Evolutionary conservation across 2,329 filamentous ascomycete genomes (phyloP).

Genomic region (Colletotrichum paranaense): DNA sequence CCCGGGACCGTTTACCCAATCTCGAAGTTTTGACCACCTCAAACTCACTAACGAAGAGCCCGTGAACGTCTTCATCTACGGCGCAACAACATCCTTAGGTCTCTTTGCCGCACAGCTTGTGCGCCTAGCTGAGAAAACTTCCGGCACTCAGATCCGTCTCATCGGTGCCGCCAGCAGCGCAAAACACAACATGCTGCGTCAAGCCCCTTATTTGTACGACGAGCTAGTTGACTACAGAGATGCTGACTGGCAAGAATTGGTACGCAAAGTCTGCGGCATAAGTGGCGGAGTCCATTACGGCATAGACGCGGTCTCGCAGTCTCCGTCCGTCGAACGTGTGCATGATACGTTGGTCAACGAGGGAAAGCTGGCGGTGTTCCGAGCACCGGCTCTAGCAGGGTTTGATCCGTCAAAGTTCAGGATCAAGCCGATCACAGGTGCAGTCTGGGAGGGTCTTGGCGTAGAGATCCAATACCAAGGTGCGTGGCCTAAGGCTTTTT

Average conservation of each 20-base stretch:
- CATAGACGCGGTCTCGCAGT: conserved; percentile 54
- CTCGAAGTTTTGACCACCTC: neutral
- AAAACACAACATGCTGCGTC: conserved; percentile 41
- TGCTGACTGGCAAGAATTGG: conserved; percentile 44
- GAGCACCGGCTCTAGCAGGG: conserved; percentile 38
- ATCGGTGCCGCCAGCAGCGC: conserved; percentile 44
- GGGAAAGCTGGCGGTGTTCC: conserved; percentile 42
- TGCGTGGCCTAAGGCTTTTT: conserved; percentile 1
- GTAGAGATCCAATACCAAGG: conserved; percentile 51
- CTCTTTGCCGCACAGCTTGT: conserved; percentile 47
- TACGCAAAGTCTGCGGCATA: conserved; percentile 39
- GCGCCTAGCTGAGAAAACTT: conserved; percentile 9
- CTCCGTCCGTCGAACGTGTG: conserved; percentile 45
- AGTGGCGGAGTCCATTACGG: conserved; percentile 47
- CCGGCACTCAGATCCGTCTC: conserved; percentile 37
- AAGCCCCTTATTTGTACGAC: conserved; percentile 50
- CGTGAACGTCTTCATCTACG: conserved; percentile 44
- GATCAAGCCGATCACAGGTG: conserved; percentile 50
- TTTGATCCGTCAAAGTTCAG: conserved; percentile 40
- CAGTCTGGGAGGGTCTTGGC: conserved; percentile 55
- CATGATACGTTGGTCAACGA: conserved; percentile 41
- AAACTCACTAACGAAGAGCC: neutral
- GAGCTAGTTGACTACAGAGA: conserved; percentile 52
- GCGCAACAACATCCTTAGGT: conserved; percentile 47
- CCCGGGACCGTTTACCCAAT: conserved; percentile 44